Evolutionary conservation across 225 moss, liverwort and hornwort genomes (phyloP).

Genomic region (Asterella californica): DNA sequence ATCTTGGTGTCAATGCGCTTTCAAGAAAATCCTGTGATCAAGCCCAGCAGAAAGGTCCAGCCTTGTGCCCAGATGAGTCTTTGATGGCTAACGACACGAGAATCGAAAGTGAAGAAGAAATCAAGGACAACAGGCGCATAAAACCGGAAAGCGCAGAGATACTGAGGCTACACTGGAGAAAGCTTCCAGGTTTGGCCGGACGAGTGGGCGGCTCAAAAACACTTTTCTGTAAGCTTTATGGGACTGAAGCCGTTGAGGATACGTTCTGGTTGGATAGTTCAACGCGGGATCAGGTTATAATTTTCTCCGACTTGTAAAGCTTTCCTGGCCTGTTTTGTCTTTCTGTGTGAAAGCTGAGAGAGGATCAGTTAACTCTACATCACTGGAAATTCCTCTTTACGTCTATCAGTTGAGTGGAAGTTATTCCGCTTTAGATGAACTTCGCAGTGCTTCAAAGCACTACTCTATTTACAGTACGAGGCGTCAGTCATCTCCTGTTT

Average conservation of each 20-base stretch:
- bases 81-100: not conserved
- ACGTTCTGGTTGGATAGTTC: conserved; percentile 99
- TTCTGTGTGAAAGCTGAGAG: not conserved
- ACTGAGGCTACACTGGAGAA: conserved; percentile 68
- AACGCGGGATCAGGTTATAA: conserved; percentile 75
- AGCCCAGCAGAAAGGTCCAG: not conserved
- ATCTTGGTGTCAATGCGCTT: not conserved
- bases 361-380: not conserved
- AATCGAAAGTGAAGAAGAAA: not conserved
- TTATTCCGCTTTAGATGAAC: not conserved
- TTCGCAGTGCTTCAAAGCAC: not conserved
- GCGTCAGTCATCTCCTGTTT: too few species aligned
- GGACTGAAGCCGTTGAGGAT: conserved; percentile 66
- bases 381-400: not conserved
- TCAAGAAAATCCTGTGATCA: not conserved
- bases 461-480: too few species aligned
- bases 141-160: conserved; percentile 17
- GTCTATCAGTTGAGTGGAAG: not conserved
- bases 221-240: conserved; percentile 82
- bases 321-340: not conserved
- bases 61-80: not conserved
- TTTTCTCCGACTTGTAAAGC: not conserved
- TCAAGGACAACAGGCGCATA: not conserved
- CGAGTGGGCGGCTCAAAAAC: conserved; percentile 78
- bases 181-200: conserved; percentile 62